A percentile compares a stretch with the other conserved stretches of the same genome.
Conservation (phyloP, 257 asterid genomes). For the Nicotiana noctiflora region DNA sequence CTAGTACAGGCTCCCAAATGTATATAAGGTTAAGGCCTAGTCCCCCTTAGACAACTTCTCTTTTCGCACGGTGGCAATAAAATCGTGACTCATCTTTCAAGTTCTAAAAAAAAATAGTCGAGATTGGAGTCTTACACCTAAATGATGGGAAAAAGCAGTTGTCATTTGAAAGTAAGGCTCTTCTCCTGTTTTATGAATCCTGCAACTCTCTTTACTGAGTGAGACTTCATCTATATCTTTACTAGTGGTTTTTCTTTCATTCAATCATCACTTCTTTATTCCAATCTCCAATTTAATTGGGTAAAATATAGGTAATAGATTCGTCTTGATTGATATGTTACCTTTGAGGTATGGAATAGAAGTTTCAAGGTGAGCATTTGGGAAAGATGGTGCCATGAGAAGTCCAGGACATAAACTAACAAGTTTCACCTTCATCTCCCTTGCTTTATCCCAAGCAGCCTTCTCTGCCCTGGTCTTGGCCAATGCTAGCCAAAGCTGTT, state of each 20-base stretch:
- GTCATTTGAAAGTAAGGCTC: too few species aligned
- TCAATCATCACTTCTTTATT: too few species aligned
- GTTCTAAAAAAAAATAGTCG: too few species aligned
- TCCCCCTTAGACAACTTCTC: too few species aligned
- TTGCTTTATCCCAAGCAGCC: constrained; percentile 27
- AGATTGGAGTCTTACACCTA: neutral
- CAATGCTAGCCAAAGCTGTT: constrained; percentile 34
- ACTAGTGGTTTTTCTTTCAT: too few species aligned
- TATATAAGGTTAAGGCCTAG: too few species aligned
- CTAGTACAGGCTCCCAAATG: too few species aligned
- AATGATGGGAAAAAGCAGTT: neutral
- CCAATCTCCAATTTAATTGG: too few species aligned
- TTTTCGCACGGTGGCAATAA: too few species aligned
- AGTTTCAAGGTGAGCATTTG: constrained; percentile 22
- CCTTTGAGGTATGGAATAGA: constrained; percentile 33
- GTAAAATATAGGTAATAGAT: neutral
- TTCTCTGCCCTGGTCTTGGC: constrained; percentile 31
- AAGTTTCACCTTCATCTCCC: constrained; percentile 26
- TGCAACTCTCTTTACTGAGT: neutral
- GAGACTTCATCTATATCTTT: too few species aligned
- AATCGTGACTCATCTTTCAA: too few species aligned
- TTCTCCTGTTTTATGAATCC: too few species aligned
- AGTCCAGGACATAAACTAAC: constrained; percentile 25
- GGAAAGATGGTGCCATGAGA: constrained; percentile 32
- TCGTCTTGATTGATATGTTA: neutral